A percentile compares a stretch with the other conserved stretches of the same genome.
Evolutionary conservation across 331 rosid genomes (phyloP).

Genomic region (Phaseolus coccineus): DNA sequence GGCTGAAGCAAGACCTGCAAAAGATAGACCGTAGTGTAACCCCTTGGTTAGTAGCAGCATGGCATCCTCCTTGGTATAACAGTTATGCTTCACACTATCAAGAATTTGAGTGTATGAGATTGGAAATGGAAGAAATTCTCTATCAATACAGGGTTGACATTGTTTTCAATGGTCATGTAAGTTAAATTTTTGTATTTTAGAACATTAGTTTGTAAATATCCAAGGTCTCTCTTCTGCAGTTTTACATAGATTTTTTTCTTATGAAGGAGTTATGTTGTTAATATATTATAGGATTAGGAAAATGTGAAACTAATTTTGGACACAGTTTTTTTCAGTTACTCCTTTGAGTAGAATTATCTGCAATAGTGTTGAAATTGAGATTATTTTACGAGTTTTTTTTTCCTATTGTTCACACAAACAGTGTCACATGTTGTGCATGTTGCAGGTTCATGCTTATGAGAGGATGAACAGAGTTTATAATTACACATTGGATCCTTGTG

Average conservation of each 20-base stretch:
- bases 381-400: neutral
- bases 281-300: neutral
- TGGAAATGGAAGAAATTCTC: conserved; percentile 84
- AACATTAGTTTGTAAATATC: conserved; percentile 25
- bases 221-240: neutral
- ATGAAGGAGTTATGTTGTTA: neutral
- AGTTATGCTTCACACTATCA: conserved; percentile 94
- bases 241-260: neutral
- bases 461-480: conserved; percentile 87
- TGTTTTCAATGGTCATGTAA: conserved; percentile 87
- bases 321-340: neutral
- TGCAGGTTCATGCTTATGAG: conserved; percentile 95
- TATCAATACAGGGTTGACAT: conserved; percentile 68
- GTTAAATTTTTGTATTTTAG: conserved; percentile 39
- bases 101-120: conserved; percentile 94
- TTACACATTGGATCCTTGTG: conserved; percentile 82
- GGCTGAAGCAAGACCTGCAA: conserved; percentile 74
- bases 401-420: conserved; percentile 22
- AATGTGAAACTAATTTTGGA: conserved; percentile 1
- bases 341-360: neutral
- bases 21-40: conserved; percentile 66
- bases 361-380: neutral
- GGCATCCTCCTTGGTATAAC: conserved; percentile 97
- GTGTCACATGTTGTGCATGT: conserved; percentile 31
- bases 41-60: conserved; percentile 91